Evolutionary conservation across 1,284 basidiomycete species (phyloP).

Genomic region (Rhodotorula glutinis): DNA sequence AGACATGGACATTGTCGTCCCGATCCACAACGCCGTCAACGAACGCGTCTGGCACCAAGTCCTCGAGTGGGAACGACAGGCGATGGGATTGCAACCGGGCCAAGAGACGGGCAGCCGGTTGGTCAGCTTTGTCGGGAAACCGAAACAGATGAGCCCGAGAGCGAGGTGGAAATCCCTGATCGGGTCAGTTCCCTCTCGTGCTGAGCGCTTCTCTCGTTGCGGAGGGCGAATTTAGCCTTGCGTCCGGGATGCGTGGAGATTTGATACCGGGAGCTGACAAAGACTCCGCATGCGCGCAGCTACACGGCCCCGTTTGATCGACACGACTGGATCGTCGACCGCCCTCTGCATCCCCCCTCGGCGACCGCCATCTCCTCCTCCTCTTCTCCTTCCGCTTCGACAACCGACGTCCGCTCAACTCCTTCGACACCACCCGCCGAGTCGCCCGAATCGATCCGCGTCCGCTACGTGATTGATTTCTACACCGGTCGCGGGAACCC

Average conservation of each 20-base stretch:
- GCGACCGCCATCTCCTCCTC: background rate
- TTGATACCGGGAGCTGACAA: no score
- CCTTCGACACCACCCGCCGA: background rate
- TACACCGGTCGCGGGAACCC: slow-evolving; percentile 75
- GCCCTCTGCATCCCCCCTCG: slow-evolving; percentile 47
- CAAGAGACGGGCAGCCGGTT: slow-evolving; percentile 57
- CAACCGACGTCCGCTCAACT: background rate
- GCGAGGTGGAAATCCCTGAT: slow-evolving; percentile 77
- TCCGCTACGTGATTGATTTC: slow-evolving; percentile 97
- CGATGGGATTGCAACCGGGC: slow-evolving; percentile 58
- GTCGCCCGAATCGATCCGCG: slow-evolving; percentile 58
- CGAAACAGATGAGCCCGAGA: slow-evolving; percentile 69
- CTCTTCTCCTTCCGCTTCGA: background rate
- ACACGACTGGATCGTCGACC: slow-evolving; percentile 95
- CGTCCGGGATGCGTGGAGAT: no score
- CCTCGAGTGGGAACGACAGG: slow-evolving; percentile 77
- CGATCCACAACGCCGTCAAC: slow-evolving; percentile 99
- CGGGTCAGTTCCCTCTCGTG: slow-evolving; percentile 63
- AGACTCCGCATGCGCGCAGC: no score
- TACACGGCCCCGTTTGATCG: slow-evolving; percentile 93
- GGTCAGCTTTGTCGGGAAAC: slow-evolving; percentile 79
- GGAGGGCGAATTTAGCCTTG: no score
- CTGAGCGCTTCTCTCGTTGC: background rate
- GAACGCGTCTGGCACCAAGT: slow-evolving; percentile 93
- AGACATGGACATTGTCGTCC: slow-evolving; percentile 94